phyloP scores from a whole-genome alignment of 352 stramenopile genomes.

The Elongisporangium undulatum region DNA sequence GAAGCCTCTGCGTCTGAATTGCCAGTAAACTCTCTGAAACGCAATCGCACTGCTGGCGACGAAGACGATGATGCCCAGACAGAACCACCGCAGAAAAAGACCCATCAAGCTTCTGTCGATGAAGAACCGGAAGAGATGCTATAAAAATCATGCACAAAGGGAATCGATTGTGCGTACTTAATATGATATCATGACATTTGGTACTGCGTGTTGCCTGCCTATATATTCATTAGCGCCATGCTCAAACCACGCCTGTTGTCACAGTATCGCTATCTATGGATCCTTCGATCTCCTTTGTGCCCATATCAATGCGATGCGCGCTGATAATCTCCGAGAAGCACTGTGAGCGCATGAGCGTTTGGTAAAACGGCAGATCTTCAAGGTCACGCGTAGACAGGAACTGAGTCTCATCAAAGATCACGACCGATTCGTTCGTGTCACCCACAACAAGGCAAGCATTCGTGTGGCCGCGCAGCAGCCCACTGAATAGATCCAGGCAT shows the following conservation, averaged over 20 bases:
- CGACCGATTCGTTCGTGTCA: conserved; percentile 82
- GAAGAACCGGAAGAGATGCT: not conserved
- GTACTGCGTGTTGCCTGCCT: not conserved
- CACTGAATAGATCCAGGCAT: conserved; percentile 65
- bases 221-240: not conserved
- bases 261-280: not conserved
- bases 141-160: not conserved
- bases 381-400: conserved; percentile 60
- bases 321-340: conserved; percentile 85
- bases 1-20: not conserved
- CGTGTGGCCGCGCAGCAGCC: conserved; percentile 60
- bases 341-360: conserved; percentile 66
- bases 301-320: conserved; percentile 64
- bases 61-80: not conserved
- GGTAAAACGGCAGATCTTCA: conserved; percentile 61
- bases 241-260: not conserved
- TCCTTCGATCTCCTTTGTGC: conserved; percentile 21
- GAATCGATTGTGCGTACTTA: not conserved
- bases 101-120: not conserved
- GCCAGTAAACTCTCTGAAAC: not conserved
- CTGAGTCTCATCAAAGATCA: conserved; percentile 86
- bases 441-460: conserved; percentile 77
- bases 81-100: not conserved
- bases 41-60: not conserved
- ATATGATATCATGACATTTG: not conserved